Evolutionary conservation across 768 basidiomycete species (phyloP).

Genomic region (Lyophyllum atratum): DNA sequence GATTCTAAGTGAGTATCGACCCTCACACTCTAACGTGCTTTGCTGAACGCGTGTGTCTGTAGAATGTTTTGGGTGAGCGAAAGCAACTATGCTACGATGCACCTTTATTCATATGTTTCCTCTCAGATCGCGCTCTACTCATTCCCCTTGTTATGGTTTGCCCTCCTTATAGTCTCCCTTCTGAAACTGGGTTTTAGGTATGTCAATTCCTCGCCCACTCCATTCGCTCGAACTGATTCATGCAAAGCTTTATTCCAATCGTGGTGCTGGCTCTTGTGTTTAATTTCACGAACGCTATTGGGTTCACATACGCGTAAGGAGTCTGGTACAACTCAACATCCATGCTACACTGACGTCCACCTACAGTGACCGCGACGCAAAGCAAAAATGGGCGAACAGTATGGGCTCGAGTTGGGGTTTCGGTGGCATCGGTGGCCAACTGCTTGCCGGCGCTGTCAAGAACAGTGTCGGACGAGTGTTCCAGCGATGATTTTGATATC

Average conservation of each 20-base stretch:
- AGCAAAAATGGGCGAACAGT: slow-evolving; percentile 84
- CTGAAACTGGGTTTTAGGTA: slow-evolving; percentile 88
- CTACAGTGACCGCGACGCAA: slow-evolving; percentile 85
- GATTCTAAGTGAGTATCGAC: slow-evolving; percentile 71
- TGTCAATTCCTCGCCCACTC: slow-evolving; percentile 29
- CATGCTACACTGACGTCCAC: slow-evolving; percentile 11
- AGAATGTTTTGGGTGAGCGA: slow-evolving; percentile 91
- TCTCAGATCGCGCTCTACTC: slow-evolving; percentile 83
- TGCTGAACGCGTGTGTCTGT: neutral
- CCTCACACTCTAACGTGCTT: slow-evolving; percentile 3
- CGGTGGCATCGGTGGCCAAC: slow-evolving; percentile 82
- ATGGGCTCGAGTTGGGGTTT: slow-evolving; percentile 72
- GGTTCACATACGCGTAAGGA: slow-evolving; percentile 91
- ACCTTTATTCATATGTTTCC: slow-evolving; percentile 3
- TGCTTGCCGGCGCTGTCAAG: slow-evolving; percentile 82
- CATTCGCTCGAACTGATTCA: neutral
- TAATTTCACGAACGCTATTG: slow-evolving; percentile 93
- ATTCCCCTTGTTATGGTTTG: slow-evolving; percentile 87
- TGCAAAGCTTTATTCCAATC: slow-evolving; percentile 85
- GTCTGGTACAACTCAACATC: neutral
- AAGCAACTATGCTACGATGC: neutral
- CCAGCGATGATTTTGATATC: slow-evolving; percentile 21
- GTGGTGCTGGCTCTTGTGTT: slow-evolving; percentile 93
- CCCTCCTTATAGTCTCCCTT: slow-evolving; percentile 85
- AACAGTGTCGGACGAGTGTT: slow-evolving; percentile 81